Percentiles rank a stretch among this genome's conserved stretches.
phyloP scores from a whole-genome alignment of 345 rosid species.

The Populus davidiana region DNA sequence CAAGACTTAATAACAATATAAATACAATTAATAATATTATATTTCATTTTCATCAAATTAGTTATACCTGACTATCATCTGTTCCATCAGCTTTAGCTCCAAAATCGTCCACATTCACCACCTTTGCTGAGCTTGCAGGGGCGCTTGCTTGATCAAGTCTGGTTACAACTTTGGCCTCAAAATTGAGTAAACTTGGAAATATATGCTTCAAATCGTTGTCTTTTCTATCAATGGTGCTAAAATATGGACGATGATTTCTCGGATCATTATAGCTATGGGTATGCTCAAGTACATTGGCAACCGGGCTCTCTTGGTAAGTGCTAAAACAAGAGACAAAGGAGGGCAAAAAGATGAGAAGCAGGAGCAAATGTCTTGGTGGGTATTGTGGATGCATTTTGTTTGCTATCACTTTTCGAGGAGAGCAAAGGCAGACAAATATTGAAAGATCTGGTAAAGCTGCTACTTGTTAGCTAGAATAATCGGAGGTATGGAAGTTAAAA shows the following conservation, averaged over 20 bases:
- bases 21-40: background rate
- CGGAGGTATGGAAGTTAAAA: background rate
- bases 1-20: background rate
- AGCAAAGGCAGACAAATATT: background rate
- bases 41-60: background rate
- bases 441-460: background rate
- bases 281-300: background rate
- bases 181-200: background rate
- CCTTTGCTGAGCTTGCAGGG: slow-evolving; percentile 20
- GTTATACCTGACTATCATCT: slow-evolving; percentile 34
- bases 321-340: slow-evolving; percentile 18
- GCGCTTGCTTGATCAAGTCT: slow-evolving; percentile 3
- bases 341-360: slow-evolving; percentile 5
- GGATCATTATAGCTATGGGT: background rate
- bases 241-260: background rate
- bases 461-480: background rate
- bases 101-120: slow-evolving; percentile 35
- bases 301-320: slow-evolving; percentile 10
- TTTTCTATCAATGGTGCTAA: background rate
- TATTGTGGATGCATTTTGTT: slow-evolving; percentile 19
- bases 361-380: slow-evolving; percentile 8
- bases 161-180: background rate
- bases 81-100: slow-evolving; percentile 41
- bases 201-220: background rate
- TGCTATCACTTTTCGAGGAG: background rate